A percentile compares a stretch with the other conserved stretches of the same genome.
Conservation (phyloP, 495 filamentous ascomycete species). For the Penicillium paradoxum region DNA sequence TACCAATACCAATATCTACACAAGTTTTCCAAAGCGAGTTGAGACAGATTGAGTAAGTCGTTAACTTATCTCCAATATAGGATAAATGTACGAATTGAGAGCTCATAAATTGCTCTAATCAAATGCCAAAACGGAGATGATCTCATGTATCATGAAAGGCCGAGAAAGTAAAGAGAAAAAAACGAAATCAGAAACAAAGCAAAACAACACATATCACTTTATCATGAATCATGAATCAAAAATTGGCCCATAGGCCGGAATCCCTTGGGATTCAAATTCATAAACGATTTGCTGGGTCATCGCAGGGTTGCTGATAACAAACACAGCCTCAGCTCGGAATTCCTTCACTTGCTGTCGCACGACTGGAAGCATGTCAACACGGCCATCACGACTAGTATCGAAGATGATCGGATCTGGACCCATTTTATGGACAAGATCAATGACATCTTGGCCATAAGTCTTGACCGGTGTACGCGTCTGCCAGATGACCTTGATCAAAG, state of each 20-base stretch:
- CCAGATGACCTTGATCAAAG: constrained; percentile 49
- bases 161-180: not conserved
- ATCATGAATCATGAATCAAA: constrained; percentile 57
- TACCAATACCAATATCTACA: too few species aligned
- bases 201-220: not conserved
- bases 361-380: constrained; percentile 48
- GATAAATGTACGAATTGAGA: not conserved
- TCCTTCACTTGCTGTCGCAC: constrained; percentile 51
- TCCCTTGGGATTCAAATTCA: constrained; percentile 57
- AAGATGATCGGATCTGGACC: constrained; percentile 50
- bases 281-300: constrained; percentile 63
- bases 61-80: too few species aligned
- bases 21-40: too few species aligned
- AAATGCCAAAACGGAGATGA: not conserved
- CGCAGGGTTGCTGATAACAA: constrained; percentile 63
- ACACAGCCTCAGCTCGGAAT: constrained; percentile 60
- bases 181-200: not conserved
- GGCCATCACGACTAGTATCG: constrained; percentile 41
- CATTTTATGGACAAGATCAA: constrained; percentile 40
- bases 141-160: not conserved
- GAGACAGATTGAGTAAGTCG: too few species aligned
- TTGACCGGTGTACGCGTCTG: constrained; percentile 42
- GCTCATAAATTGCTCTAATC: not conserved
- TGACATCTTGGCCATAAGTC: constrained; percentile 47
- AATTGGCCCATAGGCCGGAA: constrained; percentile 65